Evolutionary conservation across 2,329 filamentous ascomycete species (phyloP).

Genomic region (Arthroderma sp.): DNA sequence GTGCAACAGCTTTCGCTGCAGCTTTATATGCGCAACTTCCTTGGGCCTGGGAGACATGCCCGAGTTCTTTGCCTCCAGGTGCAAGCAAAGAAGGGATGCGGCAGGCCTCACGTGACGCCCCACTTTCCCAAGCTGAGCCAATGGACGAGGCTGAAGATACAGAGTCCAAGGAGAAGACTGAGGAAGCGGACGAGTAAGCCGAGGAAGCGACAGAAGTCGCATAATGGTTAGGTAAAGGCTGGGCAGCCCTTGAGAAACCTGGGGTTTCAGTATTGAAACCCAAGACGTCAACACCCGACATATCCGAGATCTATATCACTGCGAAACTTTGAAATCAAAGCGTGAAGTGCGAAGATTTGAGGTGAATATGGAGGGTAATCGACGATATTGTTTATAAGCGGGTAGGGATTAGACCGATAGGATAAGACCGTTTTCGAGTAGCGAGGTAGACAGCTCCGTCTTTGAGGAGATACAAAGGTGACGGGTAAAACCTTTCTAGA

Average conservation of each 20-base stretch:
- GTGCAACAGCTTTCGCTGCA: constrained; percentile 23
- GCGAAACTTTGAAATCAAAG: neutral
- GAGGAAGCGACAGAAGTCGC: constrained; percentile 59
- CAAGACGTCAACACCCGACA: constrained; percentile 33
- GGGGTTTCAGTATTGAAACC: constrained; percentile 29
- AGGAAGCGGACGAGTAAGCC: constrained; percentile 61
- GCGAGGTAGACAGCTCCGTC: constrained; percentile 9
- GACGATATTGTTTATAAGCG: constrained; percentile 5
- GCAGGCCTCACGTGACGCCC: constrained; percentile 16
- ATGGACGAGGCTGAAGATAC: constrained; percentile 55
- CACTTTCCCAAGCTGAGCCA: constrained; percentile 36
- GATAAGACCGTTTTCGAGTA: constrained; percentile 8
- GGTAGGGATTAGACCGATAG: constrained; percentile 10
- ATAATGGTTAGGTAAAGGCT: constrained; percentile 42
- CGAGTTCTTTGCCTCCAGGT: constrained; percentile 12
- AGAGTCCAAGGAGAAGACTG: constrained; percentile 65
- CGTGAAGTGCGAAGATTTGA: neutral
- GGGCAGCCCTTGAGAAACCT: constrained; percentile 21
- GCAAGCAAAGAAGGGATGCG: constrained; percentile 14
- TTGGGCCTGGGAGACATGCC: constrained; percentile 15
- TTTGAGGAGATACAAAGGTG: constrained; percentile 9
- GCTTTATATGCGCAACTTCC: constrained; percentile 19
- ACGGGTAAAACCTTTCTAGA: constrained; percentile 10
- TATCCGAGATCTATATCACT: constrained; percentile 18
- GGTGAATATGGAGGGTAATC: constrained; percentile 2